Evolutionary conservation across 768 basidiomycete species (phyloP), one percentile per base, ranked within the genome.

Genomic region (Collybia sordida): DNA sequence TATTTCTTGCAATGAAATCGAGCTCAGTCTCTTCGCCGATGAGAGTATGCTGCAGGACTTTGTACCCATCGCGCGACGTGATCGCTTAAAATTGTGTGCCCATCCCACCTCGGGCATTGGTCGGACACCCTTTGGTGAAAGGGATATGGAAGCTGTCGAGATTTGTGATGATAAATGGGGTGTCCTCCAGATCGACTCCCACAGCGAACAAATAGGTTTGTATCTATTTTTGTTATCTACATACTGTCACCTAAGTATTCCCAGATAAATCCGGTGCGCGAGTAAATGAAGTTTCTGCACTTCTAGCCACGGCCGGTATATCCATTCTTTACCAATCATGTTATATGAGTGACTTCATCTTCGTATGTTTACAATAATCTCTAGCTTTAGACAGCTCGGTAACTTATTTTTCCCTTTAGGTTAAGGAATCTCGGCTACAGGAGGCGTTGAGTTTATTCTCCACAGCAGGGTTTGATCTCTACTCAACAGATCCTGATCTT

Each of bases 261-360:
- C 2, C 55, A 87, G 86, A 85, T 62, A 82, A 78, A 53, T 82
- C 86, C 4, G 87, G 88, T 11, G 82, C 85, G 17, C 78, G 89
- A 40, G 82, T 90, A 0, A 80, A 83, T 53, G 87, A 90, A 60
- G 72, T 92, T 25, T 90, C 90, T 18, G 83, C 85, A 14, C 86
- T 85, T 25, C 70, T 92, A 17, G 87, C 88, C 9, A 83, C 81
- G 11, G 85, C 84, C 31, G 86, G 87, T 2, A 89, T 92, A 31
- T 88, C 86, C 25, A 91, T 92, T 42, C 71, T 91, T 12, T 92
- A 91, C 64, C 86, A 89, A 61, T 88, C 86, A 4, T 88, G 88
- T 2, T 90, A 91, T 64, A 83, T 81, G 79, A 84, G 86, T 57
- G 89, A 91, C 65, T 90, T 86, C 61, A 87, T 91, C 50, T 83